Evolutionary conservation across 2,329 filamentous ascomycete genomes (phyloP).

Genomic region (Colletotrichum aenigma): DNA sequence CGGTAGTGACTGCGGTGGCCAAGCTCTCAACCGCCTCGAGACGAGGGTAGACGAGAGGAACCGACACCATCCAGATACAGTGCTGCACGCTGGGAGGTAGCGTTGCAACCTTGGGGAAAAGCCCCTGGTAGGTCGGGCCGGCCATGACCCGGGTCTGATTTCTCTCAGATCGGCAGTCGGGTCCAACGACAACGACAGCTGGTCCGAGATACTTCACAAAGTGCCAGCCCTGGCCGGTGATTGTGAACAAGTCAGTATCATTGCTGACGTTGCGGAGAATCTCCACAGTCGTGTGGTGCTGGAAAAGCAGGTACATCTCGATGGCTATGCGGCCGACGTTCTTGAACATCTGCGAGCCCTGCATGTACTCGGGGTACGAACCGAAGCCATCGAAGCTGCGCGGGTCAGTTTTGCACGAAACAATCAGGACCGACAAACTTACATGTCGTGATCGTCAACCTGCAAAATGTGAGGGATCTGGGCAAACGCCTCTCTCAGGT

Average conservation of each 20-base stretch:
- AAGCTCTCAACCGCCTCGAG: conserved; percentile 91
- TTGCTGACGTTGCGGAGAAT: conserved; percentile 87
- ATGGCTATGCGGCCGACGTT: conserved; percentile 95
- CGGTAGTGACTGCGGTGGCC: conserved; percentile 88
- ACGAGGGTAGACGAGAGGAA: conserved; percentile 88
- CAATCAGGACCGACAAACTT: conserved; percentile 46
- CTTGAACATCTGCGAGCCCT: conserved; percentile 96
- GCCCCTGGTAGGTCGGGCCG: conserved; percentile 93
- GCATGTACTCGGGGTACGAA: conserved; percentile 98
- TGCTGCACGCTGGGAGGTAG: conserved; percentile 94
- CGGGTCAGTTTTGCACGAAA: conserved; percentile 18
- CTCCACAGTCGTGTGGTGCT: conserved; percentile 95
- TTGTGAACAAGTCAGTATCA: conserved; percentile 91
- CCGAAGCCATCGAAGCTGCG: conserved; percentile 92
- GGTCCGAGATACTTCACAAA: conserved; percentile 97
- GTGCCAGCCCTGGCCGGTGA: conserved; percentile 98
- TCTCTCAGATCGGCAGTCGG: conserved; percentile 90
- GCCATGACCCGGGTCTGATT: conserved; percentile 92
- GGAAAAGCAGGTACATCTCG: conserved; percentile 98
- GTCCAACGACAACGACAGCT: conserved; percentile 85
- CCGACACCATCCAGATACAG: conserved; percentile 93
- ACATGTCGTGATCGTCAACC: conserved; percentile 98
- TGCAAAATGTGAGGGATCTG: conserved; percentile 95
- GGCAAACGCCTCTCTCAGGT: conserved; percentile 91
- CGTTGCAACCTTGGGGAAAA: conserved; percentile 94